These are phyloP conservation scores for Candida tunisiensis DNA, from an alignment of 1,139 yeast genomes.

Conservation along the genomic window DNA sequence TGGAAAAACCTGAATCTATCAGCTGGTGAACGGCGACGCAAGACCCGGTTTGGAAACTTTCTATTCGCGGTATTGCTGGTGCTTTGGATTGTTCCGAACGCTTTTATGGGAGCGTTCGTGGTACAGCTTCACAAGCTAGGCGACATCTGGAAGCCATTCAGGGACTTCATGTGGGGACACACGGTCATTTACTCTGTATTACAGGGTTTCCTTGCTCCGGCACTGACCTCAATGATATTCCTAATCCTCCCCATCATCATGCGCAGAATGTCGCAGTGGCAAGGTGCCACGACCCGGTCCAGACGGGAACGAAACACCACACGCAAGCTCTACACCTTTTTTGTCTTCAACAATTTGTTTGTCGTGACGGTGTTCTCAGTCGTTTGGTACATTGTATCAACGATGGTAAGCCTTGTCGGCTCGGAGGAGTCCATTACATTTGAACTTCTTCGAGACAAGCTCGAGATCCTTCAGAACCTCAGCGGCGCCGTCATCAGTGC, in stretches of 20 bases:
- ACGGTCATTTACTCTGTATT: conserved; percentile 18
- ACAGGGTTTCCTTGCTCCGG: conserved; percentile 24
- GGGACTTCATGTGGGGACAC: conserved; percentile 13
- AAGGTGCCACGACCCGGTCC: conserved; percentile 21
- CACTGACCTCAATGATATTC: conserved; percentile 19
- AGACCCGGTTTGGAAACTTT: conserved; percentile 20
- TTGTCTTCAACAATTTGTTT: conserved; percentile 22
- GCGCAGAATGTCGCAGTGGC: conserved; percentile 22
- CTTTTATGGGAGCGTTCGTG: conserved; percentile 24
- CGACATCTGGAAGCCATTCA: conserved; percentile 19
- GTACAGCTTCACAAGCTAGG: conserved; percentile 22
- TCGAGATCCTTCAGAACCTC: conserved; percentile 16
- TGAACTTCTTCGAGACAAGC: conserved; percentile 8
- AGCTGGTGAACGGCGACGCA: conserved; percentile 14
- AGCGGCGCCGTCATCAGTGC: conserved; percentile 21
- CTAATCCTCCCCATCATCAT: conserved; percentile 20
- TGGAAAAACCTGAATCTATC: conserved; percentile 21
- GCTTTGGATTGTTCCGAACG: conserved; percentile 24
- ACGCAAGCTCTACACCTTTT: conserved; percentile 20
- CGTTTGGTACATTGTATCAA: conserved; percentile 20
- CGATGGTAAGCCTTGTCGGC: conserved; percentile 14
- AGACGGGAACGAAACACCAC: conserved; percentile 23
- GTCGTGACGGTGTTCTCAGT: conserved; percentile 23
- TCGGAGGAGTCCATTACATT: conserved; percentile 6
- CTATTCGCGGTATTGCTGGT: conserved; percentile 15